phyloP scores from a whole-genome alignment of 1,139 yeast species.

The Keqinozyma sinolaborantium region DNA sequence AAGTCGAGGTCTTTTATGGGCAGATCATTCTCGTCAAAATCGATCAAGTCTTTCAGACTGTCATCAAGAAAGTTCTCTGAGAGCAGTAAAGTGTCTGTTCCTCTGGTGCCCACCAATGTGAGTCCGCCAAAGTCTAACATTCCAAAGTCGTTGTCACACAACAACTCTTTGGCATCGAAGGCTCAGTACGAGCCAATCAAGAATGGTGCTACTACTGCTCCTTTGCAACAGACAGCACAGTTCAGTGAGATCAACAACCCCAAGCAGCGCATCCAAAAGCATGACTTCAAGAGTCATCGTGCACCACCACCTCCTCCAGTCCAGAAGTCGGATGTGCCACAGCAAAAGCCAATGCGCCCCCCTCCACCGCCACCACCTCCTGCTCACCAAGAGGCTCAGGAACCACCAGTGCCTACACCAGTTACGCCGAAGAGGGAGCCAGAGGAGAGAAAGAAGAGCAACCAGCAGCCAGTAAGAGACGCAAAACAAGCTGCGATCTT shows the following conservation, averaged over 20 bases:
- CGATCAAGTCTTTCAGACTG: constrained; percentile 29
- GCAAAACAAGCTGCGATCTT: constrained; percentile 54
- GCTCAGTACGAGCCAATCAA: constrained; percentile 12
- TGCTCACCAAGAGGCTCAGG: constrained; percentile 1
- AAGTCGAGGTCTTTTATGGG: constrained; percentile 23
- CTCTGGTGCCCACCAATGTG: constrained; percentile 5
- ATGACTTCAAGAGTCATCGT: constrained; percentile 27
- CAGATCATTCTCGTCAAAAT: constrained; percentile 39
- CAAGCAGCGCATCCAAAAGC: constrained; percentile 17
- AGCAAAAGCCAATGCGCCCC: constrained; percentile 9
- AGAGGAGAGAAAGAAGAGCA: constrained; percentile 10
- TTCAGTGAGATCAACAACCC: constrained; percentile 20
- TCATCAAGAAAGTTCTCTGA: constrained; percentile 21
- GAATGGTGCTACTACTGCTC: constrained; percentile 37
- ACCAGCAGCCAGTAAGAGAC: constrained; percentile 40
- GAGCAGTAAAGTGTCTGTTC: constrained; percentile 15
- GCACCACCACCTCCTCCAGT: constrained; percentile 35
- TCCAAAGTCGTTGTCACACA: constrained; percentile 46
- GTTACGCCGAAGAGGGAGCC: constrained; percentile 3
- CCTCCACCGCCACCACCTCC: constrained; percentile 23
- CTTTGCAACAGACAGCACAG: constrained; percentile 28
- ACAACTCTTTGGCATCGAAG: constrained; percentile 30
- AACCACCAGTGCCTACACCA: constrained; percentile 5
- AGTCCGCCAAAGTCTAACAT: constrained; percentile 15
- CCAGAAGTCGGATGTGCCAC: constrained; percentile 11